These are phyloP conservation scores for Fusarium nodosum DNA, from an alignment of 2,329 filamentous ascomycete species.

Conservation along the genomic window DNA sequence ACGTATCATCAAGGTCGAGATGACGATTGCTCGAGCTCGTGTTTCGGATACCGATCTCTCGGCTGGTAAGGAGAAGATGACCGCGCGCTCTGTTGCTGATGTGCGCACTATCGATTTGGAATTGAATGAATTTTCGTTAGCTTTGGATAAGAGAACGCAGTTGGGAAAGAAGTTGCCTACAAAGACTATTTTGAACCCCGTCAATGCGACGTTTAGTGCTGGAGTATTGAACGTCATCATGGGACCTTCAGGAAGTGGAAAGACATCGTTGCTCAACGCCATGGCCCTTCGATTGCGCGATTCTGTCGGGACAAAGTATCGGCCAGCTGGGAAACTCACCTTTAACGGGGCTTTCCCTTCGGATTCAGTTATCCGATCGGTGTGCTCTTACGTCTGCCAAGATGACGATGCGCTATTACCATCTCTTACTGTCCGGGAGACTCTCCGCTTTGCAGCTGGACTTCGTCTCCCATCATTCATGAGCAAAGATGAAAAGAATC, in stretches of 20 bases:
- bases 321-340: slow-evolving; percentile 70
- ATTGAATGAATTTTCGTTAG: slow-evolving; percentile 73
- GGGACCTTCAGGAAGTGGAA: slow-evolving; percentile 83
- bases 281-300: slow-evolving; percentile 77
- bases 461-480: slow-evolving; percentile 79
- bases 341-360: slow-evolving; percentile 80
- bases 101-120: slow-evolving; percentile 74
- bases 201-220: slow-evolving; percentile 75
- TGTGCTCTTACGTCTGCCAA: slow-evolving; percentile 83
- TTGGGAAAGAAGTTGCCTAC: slow-evolving; percentile 65
- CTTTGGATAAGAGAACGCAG: slow-evolving; percentile 71
- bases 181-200: slow-evolving; percentile 74
- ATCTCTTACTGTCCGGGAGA: slow-evolving; percentile 82
- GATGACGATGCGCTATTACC: slow-evolving; percentile 82
- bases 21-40: slow-evolving; percentile 75
- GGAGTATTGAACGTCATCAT: slow-evolving; percentile 82
- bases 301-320: slow-evolving; percentile 72
- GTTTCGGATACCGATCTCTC: slow-evolving; percentile 72
- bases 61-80: slow-evolving; percentile 78
- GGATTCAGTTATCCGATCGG: slow-evolving; percentile 75
- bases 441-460: slow-evolving; percentile 77
- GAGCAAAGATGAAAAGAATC: slow-evolving; percentile 75
- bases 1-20: slow-evolving; percentile 74
- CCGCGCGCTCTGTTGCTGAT: slow-evolving; percentile 63
- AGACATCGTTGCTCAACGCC: slow-evolving; percentile 79